A percentile compares a stretch with the other conserved stretches of the same genome.
phyloP scores from a whole-genome alignment of 1,284 basidiomycete species.

The Amylostereum chailletii region DNA sequence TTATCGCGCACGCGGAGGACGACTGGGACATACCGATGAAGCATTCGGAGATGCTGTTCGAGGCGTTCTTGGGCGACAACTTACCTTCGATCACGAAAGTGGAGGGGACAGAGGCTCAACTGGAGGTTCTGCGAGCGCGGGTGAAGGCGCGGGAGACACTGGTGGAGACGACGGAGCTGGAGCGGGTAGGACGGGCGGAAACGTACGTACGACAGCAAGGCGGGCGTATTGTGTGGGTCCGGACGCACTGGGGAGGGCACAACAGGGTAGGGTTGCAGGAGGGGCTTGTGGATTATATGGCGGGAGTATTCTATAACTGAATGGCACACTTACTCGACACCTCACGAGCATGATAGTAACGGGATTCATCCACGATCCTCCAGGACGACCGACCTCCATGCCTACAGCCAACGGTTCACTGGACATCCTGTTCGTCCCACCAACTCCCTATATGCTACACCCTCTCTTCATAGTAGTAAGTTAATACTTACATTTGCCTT shows the following conservation, averaged over 20 bases:
- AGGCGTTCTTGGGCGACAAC: slow-evolving; percentile 54
- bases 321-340: not conserved
- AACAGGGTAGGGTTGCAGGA: slow-evolving; percentile 59
- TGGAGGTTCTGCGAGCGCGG: slow-evolving; percentile 5
- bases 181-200: slow-evolving; percentile 50
- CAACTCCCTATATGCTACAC: too few relatives aligned
- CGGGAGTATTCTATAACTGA: slow-evolving; percentile 32
- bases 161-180: slow-evolving; percentile 32
- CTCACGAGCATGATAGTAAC: not conserved
- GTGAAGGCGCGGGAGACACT: slow-evolving; percentile 26
- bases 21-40: slow-evolving; percentile 75
- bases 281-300: slow-evolving; percentile 65
- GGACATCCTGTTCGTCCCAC: too few relatives aligned
- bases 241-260: slow-evolving; percentile 58
- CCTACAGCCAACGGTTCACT: too few relatives aligned
- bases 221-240: slow-evolving; percentile 47
- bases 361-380: not conserved
- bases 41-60: slow-evolving; percentile 72
- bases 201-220: slow-evolving; percentile 34
- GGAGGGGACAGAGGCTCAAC: not conserved
- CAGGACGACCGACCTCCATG: not conserved
- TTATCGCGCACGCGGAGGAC: slow-evolving; percentile 75
- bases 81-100: slow-evolving; percentile 39
- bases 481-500: too few relatives aligned
- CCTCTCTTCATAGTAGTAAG: too few relatives aligned